Evolutionary conservation across 257 asterid genomes (phyloP).

Genomic region (Solanum corneliomulleri): DNA sequence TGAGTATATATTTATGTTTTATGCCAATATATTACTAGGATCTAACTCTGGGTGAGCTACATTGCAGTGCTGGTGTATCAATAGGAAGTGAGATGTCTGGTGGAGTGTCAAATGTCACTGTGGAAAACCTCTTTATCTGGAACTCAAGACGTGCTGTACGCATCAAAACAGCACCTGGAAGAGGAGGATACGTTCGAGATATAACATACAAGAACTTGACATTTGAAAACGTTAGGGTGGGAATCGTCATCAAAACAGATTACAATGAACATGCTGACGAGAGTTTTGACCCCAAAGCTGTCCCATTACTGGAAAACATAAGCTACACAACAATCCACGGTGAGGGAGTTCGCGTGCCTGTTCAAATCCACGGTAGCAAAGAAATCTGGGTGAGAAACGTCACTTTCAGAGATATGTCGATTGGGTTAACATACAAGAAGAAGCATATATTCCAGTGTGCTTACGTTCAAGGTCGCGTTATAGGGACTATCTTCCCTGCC

Average conservation of each 20-base stretch:
- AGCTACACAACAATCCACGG: slow-evolving; percentile 15
- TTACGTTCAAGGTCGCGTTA: slow-evolving; percentile 17
- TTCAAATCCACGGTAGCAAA: slow-evolving; percentile 18
- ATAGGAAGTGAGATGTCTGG: slow-evolving; percentile 27
- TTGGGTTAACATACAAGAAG: slow-evolving; percentile 14
- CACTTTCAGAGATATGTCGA: slow-evolving; percentile 6
- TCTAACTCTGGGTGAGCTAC: not conserved
- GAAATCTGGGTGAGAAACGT: slow-evolving; percentile 12
- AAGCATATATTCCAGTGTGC: slow-evolving; percentile 19
- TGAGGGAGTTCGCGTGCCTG: slow-evolving; percentile 20
- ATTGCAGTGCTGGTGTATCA: slow-evolving; percentile 17
- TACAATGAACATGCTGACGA: slow-evolving; percentile 17
- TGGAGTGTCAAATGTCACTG: slow-evolving; percentile 23
- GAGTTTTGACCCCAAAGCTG: slow-evolving; percentile 8
- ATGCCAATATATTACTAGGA: not conserved
- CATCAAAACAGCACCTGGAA: slow-evolving; percentile 23
- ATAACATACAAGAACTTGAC: slow-evolving; percentile 14
- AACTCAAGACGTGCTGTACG: slow-evolving; percentile 19
- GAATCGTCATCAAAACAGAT: slow-evolving; percentile 20
- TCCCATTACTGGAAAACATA: slow-evolving; percentile 16
- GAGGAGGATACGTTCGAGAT: slow-evolving; percentile 16
- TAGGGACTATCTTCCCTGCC: slow-evolving; percentile 13
- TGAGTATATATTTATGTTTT: not conserved
- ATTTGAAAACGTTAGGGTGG: slow-evolving; percentile 16
- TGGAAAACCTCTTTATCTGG: slow-evolving; percentile 16